phyloP scores from a whole-genome alignment of 2,329 filamentous ascomycete species.

The Cladosporium oxysporum region DNA sequence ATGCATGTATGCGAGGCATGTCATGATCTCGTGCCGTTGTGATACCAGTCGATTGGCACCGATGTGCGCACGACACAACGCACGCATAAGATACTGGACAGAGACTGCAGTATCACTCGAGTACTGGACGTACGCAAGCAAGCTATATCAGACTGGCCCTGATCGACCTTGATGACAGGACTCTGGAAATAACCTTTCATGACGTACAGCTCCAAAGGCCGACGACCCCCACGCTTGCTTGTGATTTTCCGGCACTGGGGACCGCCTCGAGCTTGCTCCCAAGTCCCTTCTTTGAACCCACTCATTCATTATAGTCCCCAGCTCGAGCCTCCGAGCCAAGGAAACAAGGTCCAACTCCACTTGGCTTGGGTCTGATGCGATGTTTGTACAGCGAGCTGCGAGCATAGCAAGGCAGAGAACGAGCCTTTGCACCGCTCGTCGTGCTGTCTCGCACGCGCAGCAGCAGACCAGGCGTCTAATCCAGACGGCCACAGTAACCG shows the following conservation, averaged over 20 bases:
- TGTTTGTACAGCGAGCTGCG: conserved; percentile 9
- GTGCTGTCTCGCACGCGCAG: neutral
- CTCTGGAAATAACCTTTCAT: neutral
- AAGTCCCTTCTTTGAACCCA: neutral
- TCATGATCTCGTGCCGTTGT: conserved; percentile 4
- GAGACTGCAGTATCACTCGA: neutral
- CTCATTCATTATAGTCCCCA: conserved; percentile 1
- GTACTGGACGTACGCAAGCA: neutral
- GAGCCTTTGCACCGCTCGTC: neutral
- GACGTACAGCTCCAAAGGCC: conserved; percentile 1
- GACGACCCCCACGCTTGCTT: conserved; percentile 8
- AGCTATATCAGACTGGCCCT: conserved; percentile 5
- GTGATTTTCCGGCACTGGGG: conserved; percentile 1
- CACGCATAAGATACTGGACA: neutral
- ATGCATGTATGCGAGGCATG: neutral
- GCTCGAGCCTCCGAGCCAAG: conserved; percentile 13
- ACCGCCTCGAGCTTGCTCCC: neutral
- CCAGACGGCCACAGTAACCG: conserved; percentile 51
- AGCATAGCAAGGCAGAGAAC: conserved; percentile 6
- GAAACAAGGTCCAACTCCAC: conserved; percentile 12
- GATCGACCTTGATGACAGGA: conserved; percentile 7
- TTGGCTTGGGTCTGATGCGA: conserved; percentile 10
- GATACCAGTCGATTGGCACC: neutral
- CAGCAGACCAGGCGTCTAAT: conserved; percentile 29
- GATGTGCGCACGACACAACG: neutral